phyloP scores from a whole-genome alignment of 345 rosid species.

The Eutrema heterophyllum region DNA sequence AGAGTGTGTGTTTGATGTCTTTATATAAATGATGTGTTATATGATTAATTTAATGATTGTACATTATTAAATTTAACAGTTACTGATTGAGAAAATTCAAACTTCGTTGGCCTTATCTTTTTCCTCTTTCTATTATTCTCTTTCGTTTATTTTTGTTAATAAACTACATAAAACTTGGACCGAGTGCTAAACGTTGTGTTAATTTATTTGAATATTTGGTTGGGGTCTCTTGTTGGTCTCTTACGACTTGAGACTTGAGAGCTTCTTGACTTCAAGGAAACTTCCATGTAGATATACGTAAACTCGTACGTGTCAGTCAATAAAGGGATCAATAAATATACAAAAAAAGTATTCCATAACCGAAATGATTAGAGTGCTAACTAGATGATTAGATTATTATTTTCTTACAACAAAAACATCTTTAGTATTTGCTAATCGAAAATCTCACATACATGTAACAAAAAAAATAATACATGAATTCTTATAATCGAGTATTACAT shows the following conservation, averaged over 20 bases:
- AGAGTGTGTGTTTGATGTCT: neutral
- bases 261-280: neutral
- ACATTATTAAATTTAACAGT: neutral
- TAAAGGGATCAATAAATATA: neutral
- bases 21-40: neutral
- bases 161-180: neutral
- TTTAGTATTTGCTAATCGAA: too few relatives aligned
- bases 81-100: neutral
- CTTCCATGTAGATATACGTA: neutral
- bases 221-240: neutral
- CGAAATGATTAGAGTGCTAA: neutral
- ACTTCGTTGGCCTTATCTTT: neutral
- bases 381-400: neutral
- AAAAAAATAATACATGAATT: too few relatives aligned
- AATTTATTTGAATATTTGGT: neutral
- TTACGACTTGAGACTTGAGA: neutral
- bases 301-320: neutral
- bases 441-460: too few relatives aligned
- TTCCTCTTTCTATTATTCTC: neutral
- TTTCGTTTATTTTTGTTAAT: neutral
- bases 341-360: neutral
- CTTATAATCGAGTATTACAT: too few relatives aligned
- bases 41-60: neutral
- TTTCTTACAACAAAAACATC: too few relatives aligned
- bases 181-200: neutral